Conservation (phyloP, 1,284 basidiomycete genomes). For the Porodaedalea pini region DNA sequence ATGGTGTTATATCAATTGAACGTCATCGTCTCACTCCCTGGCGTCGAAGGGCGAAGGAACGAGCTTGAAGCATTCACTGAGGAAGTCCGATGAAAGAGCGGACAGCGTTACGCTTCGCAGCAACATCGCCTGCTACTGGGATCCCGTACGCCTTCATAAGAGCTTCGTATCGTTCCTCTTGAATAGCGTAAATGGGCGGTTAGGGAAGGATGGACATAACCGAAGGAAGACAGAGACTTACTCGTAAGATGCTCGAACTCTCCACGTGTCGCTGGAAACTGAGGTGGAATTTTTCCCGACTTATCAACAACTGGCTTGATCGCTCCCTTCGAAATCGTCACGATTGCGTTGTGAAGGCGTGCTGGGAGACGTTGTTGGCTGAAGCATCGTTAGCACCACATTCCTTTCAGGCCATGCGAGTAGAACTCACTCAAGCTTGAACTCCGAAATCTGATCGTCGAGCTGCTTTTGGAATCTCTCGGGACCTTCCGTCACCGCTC, state of each 20-base stretch:
- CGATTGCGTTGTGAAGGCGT: constrained; percentile 34
- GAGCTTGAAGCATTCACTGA: too few species aligned
- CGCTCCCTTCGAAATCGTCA: constrained; percentile 31
- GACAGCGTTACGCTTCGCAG: constrained; percentile 35
- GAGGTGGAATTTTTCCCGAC: constrained; percentile 34
- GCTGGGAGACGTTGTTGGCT: constrained; percentile 38
- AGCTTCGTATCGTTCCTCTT: constrained; percentile 40
- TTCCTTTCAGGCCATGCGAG: background rate
- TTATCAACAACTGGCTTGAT: constrained; percentile 33
- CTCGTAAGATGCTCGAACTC: constrained; percentile 42
- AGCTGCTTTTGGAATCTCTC: constrained; percentile 34
- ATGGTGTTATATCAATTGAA: too few species aligned
- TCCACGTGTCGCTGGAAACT: constrained; percentile 39
- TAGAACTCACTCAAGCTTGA: constrained; percentile 35
- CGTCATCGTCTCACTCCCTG: too few species aligned
- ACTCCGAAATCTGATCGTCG: constrained; percentile 29
- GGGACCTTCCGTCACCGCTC: constrained; percentile 23
- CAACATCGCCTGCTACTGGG: constrained; percentile 35
- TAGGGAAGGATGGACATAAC: background rate
- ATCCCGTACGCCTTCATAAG: constrained; percentile 35
- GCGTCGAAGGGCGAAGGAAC: too few species aligned
- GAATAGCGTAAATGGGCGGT: background rate
- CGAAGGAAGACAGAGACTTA: constrained; percentile 23
- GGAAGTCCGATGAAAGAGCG: constrained; percentile 38
- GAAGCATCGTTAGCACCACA: background rate